Evolutionary conservation across 768 basidiomycete genomes (phyloP).

Genomic region (Punctularia strigosozonata): DNA sequence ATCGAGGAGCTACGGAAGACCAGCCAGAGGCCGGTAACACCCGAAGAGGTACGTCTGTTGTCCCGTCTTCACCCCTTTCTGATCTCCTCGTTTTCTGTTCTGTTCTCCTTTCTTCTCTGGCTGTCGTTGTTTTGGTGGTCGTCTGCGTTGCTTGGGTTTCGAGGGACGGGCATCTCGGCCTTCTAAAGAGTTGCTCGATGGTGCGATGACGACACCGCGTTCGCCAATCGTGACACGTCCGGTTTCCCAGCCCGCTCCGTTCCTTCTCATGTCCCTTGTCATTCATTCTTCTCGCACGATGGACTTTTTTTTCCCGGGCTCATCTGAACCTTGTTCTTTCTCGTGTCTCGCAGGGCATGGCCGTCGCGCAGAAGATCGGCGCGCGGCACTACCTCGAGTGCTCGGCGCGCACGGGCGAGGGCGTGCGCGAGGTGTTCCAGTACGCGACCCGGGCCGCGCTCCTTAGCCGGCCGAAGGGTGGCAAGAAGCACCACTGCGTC

Average conservation of each 20-base stretch:
- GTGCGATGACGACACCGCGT: too few species aligned
- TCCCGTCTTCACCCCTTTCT: slow-evolving; percentile 1
- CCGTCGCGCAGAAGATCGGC: slow-evolving; percentile 91
- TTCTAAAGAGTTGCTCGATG: too few species aligned
- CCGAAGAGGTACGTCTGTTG: slow-evolving; percentile 60
- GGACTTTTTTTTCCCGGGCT: background rate
- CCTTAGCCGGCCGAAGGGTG: slow-evolving; percentile 38
- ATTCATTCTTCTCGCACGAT: background rate
- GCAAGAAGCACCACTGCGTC: slow-evolving; percentile 31
- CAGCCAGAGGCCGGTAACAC: slow-evolving; percentile 87
- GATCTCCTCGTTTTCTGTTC: background rate
- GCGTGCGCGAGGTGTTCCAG: slow-evolving; percentile 98
- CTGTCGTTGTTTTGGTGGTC: too few species aligned
- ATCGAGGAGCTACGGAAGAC: slow-evolving; percentile 93
- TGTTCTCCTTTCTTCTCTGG: too few species aligned
- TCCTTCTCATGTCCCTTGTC: too few species aligned
- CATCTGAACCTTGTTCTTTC: slow-evolving; percentile 3
- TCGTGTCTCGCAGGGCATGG: slow-evolving; percentile 58
- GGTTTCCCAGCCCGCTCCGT: too few species aligned
- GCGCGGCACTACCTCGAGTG: slow-evolving; percentile 97
- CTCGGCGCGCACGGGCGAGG: slow-evolving; percentile 91
- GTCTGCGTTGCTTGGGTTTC: too few species aligned
- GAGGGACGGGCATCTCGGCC: too few species aligned
- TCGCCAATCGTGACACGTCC: too few species aligned
- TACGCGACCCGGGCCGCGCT: slow-evolving; percentile 91